Evolutionary conservation across 73 alveolate genomes (phyloP).

Genomic region (Paramecium caudatum): DNA sequence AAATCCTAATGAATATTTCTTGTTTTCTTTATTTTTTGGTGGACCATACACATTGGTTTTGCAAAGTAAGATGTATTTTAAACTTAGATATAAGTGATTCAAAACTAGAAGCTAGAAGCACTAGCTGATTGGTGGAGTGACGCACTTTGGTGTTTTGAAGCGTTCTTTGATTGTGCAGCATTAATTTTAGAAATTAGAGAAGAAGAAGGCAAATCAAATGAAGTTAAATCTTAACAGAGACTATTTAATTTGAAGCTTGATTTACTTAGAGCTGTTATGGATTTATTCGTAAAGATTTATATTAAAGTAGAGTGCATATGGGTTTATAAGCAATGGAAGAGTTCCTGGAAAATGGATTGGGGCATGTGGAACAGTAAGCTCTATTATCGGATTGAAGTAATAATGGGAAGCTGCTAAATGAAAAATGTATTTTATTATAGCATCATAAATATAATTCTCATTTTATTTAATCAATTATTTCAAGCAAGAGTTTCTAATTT

Average conservation of each 20-base stretch:
- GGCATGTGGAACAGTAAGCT: constrained; percentile 36
- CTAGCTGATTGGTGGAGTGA: constrained; percentile 45
- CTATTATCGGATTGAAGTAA: constrained; percentile 41
- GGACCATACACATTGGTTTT: constrained; percentile 68
- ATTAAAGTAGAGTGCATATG: constrained; percentile 45
- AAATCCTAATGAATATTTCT: constrained; percentile 54
- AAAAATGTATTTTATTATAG: neutral
- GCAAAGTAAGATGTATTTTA: constrained; percentile 27
- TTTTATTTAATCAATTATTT: neutral
- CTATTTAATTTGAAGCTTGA: constrained; percentile 13
- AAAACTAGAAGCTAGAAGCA: constrained; percentile 28
- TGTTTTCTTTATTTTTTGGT: constrained; percentile 54
- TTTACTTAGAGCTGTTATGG: constrained; percentile 63
- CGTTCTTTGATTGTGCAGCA: constrained; percentile 62
- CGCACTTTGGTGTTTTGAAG: constrained; percentile 61
- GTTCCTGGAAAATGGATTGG: constrained; percentile 57
- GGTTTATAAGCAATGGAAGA: constrained; percentile 50
- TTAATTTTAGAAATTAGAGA: constrained; percentile 23
- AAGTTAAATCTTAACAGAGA: neutral
- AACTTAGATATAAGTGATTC: constrained; percentile 54
- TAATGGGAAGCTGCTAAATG: constrained; percentile 38
- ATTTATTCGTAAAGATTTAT: neutral
- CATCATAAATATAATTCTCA: neutral
- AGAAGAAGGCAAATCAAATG: neutral
- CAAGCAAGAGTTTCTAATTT: neutral